Percentiles rank a stretch among this genome's conserved stretches.
These are phyloP conservation scores for Bertia moriformis DNA, from an alignment of 2,329 filamentous ascomycete genomes.

Conservation along the genomic window DNA sequence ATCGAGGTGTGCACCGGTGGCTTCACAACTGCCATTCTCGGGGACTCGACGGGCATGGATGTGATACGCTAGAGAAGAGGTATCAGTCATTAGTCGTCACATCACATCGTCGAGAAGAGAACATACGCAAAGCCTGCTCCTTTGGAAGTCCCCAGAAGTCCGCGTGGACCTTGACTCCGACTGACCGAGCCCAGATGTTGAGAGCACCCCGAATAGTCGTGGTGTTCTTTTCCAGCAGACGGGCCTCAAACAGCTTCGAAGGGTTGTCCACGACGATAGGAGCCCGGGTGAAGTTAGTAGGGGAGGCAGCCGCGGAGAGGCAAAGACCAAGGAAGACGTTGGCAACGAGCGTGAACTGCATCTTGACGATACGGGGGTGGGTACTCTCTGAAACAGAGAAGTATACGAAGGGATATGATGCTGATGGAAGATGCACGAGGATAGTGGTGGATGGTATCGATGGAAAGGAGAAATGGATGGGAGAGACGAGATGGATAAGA, in stretches of 20 bases:
- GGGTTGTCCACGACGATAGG: not conserved
- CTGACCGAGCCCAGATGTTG: constrained; percentile 5
- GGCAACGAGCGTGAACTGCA: not conserved
- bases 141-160: constrained; percentile 42
- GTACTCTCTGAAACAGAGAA: no score
- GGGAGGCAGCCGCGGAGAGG: not conserved
- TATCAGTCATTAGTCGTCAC: no score
- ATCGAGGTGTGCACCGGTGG: constrained; percentile 54
- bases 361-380: not conserved
- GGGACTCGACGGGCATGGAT: constrained; percentile 54
- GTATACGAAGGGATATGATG: no score
- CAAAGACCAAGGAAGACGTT: not conserved
- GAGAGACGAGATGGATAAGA: no score
- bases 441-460: no score
- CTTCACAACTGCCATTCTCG: constrained; percentile 55
- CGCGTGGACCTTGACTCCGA: constrained; percentile 39
- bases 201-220: not conserved
- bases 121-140: constrained; percentile 42
- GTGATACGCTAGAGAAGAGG: constrained; percentile 51
- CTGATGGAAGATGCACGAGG: no score
- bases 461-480: no score
- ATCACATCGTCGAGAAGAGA: no score
- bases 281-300: not conserved
- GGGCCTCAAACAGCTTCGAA: not conserved
- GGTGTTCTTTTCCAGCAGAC: not conserved